Percentiles rank a stretch among this genome's conserved stretches.
These are phyloP conservation scores for Kodamaea alishanica DNA, from an alignment of 1,139 yeast species.

Conservation along the genomic window DNA sequence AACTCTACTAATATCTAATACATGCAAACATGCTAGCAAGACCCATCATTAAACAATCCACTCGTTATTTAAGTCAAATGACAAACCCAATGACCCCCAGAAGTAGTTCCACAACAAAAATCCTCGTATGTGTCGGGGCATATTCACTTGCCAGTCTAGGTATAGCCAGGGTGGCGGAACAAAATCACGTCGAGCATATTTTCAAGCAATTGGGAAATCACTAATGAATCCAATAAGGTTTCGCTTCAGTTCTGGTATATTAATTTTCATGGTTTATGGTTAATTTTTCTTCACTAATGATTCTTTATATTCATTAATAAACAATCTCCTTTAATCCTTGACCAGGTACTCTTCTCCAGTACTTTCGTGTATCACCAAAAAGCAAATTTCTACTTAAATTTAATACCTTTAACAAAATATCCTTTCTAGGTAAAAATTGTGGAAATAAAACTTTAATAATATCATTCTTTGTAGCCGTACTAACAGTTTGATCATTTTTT, in stretches of 20 bases:
- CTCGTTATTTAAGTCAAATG: not conserved
- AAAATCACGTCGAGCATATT: conserved; percentile 20
- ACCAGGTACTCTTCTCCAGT: conserved; percentile 45
- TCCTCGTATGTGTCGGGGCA: conserved; percentile 14
- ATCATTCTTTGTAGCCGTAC: conserved; percentile 19
- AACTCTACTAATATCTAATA: no score
- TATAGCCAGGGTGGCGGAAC: conserved; percentile 24
- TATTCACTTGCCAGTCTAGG: conserved; percentile 21
- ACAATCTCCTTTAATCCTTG: conserved; percentile 30
- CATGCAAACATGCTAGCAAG: no score
- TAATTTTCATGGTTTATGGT: no score
- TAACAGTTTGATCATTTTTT: conserved; percentile 5
- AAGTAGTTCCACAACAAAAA: no score
- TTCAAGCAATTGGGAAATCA: conserved; percentile 24
- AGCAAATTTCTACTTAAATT: conserved; percentile 34
- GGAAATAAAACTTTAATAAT: conserved; percentile 50
- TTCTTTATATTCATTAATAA: conserved; percentile 1
- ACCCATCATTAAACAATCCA: no score
- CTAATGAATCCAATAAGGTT: not conserved
- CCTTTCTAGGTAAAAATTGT: conserved; percentile 43
- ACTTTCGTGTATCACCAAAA: conserved; percentile 34
- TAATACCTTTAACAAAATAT: conserved; percentile 40
- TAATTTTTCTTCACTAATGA: conserved; percentile 8
- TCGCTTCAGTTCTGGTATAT: no score
- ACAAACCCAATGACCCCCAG: not conserved